Conservation (phyloP, 73 alveolate species). For the Blepharisma stoltei region DNA sequence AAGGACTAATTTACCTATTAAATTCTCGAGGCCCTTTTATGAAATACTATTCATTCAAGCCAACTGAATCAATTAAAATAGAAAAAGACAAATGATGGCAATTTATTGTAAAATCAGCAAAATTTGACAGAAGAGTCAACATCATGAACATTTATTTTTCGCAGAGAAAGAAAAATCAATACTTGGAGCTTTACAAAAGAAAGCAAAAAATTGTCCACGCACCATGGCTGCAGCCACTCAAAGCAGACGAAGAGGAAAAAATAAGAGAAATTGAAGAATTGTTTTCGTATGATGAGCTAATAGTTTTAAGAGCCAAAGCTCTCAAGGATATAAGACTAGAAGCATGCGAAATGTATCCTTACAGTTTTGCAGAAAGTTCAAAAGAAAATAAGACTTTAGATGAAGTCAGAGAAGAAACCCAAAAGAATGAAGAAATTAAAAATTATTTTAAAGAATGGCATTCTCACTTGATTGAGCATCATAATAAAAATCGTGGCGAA, state of each 20-base stretch:
- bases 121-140: background rate
- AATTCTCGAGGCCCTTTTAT: background rate
- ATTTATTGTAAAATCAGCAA: background rate
- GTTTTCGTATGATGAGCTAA: background rate
- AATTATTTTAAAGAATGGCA: background rate
- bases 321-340: background rate
- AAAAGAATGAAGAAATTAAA: background rate
- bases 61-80: background rate
- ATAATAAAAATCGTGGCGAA: background rate
- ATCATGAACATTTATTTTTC: background rate
- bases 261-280: background rate
- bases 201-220: background rate
- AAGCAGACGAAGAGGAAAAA: background rate
- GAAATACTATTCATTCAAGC: background rate
- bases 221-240: background rate
- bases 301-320: background rate
- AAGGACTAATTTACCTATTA: background rate
- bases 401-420: background rate
- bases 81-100: slow-evolving; percentile 9
- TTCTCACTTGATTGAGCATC: background rate
- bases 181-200: slow-evolving; percentile 15
- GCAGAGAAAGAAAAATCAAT: background rate
- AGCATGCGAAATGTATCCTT: too few relatives aligned
- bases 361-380: background rate
- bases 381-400: background rate